Conservation (phyloP, 345 rosid species). For the Alliaria petiolata region DNA sequence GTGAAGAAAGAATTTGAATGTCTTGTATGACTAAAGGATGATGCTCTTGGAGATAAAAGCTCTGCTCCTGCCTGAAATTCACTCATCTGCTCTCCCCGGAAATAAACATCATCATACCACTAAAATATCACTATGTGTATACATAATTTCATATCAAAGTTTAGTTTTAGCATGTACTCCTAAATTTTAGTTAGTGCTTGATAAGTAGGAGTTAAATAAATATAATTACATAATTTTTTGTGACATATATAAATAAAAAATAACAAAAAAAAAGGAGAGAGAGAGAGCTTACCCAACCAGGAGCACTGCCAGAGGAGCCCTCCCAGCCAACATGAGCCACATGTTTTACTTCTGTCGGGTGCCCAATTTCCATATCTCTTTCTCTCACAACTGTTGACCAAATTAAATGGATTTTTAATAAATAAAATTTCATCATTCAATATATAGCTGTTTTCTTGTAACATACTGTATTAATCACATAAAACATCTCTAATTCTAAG, state of each 20-base stretch:
- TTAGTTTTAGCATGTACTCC: too few species aligned
- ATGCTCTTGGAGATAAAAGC: conserved; percentile 43
- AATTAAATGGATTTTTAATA: conserved; percentile 4
- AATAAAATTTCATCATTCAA: conserved; percentile 33
- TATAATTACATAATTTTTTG: too few species aligned
- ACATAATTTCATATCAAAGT: too few species aligned
- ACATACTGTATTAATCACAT: not conserved
- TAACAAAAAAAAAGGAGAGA: not conserved
- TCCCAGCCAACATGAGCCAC: conserved; percentile 92
- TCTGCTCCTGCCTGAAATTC: conserved; percentile 64
- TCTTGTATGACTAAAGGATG: conserved; percentile 46
- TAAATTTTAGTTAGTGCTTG: too few species aligned
- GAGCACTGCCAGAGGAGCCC: conserved; percentile 65
- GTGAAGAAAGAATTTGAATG: conserved; percentile 47
- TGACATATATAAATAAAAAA: not conserved
- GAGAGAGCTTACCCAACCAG: conserved; percentile 78
- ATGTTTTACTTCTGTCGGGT: conserved; percentile 90
- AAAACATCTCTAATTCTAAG: not conserved
- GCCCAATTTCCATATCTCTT: conserved; percentile 74
- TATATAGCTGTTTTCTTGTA: not conserved
- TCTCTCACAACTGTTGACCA: conserved; percentile 53
- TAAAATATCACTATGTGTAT: not conserved
- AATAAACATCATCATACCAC: not conserved
- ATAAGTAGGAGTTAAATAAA: not conserved
- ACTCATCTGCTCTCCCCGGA: conserved; percentile 54